Percentiles rank a stretch among this genome's conserved stretches.
Evolutionary conservation across 2,329 filamentous ascomycete genomes (phyloP).

Genomic region (Aspergillus intermedius): DNA sequence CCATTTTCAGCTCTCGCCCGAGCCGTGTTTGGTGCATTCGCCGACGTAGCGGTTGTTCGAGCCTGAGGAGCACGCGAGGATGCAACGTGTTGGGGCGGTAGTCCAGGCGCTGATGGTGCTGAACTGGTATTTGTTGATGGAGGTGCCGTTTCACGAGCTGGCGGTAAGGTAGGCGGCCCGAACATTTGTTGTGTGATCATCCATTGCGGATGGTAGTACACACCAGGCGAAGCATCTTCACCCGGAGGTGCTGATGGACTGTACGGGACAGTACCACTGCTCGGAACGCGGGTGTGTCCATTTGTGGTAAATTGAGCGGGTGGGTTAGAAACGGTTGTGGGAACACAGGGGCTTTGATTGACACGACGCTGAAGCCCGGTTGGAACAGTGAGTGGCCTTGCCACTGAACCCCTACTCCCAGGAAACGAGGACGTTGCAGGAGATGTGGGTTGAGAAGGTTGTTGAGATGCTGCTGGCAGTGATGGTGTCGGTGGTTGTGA

Average conservation of each 20-base stretch:
- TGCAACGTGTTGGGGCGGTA: not conserved
- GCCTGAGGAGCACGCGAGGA: not conserved
- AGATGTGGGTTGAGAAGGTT: not conserved
- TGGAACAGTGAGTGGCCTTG: not conserved
- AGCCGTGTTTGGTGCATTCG: not conserved
- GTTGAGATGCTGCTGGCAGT: constrained; percentile 4
- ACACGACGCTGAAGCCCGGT: not conserved
- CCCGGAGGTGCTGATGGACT: not conserved
- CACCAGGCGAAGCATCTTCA: not conserved
- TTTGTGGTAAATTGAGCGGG: not conserved
- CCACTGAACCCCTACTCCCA: not conserved
- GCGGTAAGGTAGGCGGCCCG: not conserved
- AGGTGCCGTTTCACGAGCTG: too few relatives aligned
- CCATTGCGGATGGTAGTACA: not conserved
- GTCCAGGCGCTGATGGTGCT: not conserved
- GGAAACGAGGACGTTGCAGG: not conserved
- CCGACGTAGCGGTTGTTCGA: not conserved
- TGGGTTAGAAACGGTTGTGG: not conserved
- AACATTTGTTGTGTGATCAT: not conserved
- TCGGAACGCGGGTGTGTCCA: not conserved
- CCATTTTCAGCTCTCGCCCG: not conserved
- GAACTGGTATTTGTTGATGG: not conserved
- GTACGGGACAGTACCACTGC: not conserved
- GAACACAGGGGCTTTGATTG: not conserved
- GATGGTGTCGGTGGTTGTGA: not conserved